These are phyloP conservation scores for Kandelia obovata DNA, from an alignment of 345 rosid species.

Conservation along the genomic window DNA sequence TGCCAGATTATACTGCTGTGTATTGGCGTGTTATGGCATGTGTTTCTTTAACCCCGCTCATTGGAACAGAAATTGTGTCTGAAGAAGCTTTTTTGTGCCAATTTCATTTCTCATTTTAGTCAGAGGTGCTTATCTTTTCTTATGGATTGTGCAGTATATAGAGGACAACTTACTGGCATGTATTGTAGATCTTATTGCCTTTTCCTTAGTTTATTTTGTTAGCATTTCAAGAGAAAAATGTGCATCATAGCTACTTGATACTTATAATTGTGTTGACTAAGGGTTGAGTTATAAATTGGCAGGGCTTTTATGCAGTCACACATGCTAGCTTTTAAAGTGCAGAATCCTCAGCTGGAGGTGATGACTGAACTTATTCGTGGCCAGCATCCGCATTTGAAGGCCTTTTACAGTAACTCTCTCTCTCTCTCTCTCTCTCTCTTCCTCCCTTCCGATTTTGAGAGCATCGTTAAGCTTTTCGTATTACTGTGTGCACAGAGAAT, in stretches of 20 bases:
- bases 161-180: too few relatives aligned
- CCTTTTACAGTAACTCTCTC: slow-evolving; percentile 51
- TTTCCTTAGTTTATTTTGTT: too few relatives aligned
- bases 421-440: not conserved
- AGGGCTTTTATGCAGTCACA: slow-evolving; percentile 87
- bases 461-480: not conserved
- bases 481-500: slow-evolving; percentile 45
- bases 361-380: slow-evolving; percentile 75
- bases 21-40: too few relatives aligned
- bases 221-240: too few relatives aligned
- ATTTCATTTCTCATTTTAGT: too few relatives aligned
- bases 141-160: too few relatives aligned
- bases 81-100: too few relatives aligned
- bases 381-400: slow-evolving; percentile 84
- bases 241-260: not conserved
- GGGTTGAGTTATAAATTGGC: slow-evolving; percentile 6
- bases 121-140: too few relatives aligned
- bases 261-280: not conserved
- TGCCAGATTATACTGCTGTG: too few relatives aligned
- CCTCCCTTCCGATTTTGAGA: not conserved
- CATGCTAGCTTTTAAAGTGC: slow-evolving; percentile 56
- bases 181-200: too few relatives aligned
- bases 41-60: too few relatives aligned
- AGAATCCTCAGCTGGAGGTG: slow-evolving; percentile 76
- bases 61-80: too few relatives aligned